Conservation (phyloP, 768 basidiomycete genomes). For the Panaeolus cyanescens region DNA sequence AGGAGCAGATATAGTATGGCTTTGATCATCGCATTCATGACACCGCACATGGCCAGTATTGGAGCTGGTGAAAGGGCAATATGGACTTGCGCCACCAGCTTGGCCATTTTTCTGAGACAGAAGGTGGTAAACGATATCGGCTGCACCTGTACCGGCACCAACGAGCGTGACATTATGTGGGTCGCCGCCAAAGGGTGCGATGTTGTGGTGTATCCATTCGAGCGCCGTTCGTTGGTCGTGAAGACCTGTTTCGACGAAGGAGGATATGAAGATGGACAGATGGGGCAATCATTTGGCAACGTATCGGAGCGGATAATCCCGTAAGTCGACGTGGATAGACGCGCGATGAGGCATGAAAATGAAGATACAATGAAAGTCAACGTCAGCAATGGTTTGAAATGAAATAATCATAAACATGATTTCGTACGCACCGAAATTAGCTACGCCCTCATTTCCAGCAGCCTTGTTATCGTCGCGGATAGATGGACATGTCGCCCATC, state of each 20-base stretch:
- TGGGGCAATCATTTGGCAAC: slow-evolving; percentile 1
- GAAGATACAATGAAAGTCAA: not conserved
- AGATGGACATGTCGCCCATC: slow-evolving; percentile 68
- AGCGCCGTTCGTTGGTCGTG: slow-evolving; percentile 66
- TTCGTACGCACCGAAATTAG: slow-evolving; percentile 66
- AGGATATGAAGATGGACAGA: not conserved
- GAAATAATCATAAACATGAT: slow-evolving; percentile 8
- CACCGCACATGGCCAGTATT: not conserved
- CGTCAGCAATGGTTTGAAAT: not conserved
- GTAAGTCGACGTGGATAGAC: not conserved
- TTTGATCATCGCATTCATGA: not conserved
- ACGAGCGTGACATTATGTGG: slow-evolving; percentile 57
- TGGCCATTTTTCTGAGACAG: slow-evolving; percentile 59
- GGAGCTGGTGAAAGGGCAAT: not conserved
- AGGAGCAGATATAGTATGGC: not conserved
- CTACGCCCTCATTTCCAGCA: slow-evolving; percentile 69
- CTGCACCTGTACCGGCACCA: slow-evolving; percentile 53
- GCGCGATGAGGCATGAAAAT: not conserved
- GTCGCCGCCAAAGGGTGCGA: slow-evolving; percentile 69
- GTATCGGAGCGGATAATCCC: not conserved
- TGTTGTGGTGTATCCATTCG: slow-evolving; percentile 63
- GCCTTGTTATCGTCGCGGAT: slow-evolving; percentile 68
- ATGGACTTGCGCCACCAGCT: not conserved
- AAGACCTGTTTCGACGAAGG: slow-evolving; percentile 50
- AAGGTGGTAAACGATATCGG: slow-evolving; percentile 63